Evolutionary conservation across 2,329 filamentous ascomycete genomes (phyloP), one percentile per base, ranked within the genome.

Genomic region (Blastomyces parvus): DNA sequence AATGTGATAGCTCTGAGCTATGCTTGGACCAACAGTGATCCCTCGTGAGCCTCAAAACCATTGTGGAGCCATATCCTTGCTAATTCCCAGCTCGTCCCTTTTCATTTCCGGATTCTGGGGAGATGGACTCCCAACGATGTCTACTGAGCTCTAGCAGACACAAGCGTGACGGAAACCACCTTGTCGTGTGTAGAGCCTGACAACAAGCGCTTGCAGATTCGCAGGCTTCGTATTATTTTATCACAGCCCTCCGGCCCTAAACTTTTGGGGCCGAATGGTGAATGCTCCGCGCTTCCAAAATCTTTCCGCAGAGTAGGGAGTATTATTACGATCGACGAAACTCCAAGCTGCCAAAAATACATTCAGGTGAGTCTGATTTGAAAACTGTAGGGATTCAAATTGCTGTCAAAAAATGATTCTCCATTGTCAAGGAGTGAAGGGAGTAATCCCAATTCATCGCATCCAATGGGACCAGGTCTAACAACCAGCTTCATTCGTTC

Each of bases 101-200:
- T 46, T 46, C 25, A 59, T 36, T 59, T 46, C 57, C 40, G 57
- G 40, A 33, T 59, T 59, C 57, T 48, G 42, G 57, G 57, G 27
- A 46, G 38, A 14, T n/a, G n/a, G n/a, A n/a, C n/a, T n/a, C n/a
- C n/a, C n/a, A n/a, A n/a, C n/a, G n/a, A n/a, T n/a, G n/a, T n/a
- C n/a, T n/a, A 36, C 22, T 11, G 30, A 52, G 13, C 30, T 55
- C 13, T 30, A 4, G 27, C 27, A 30, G 4, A 4, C 27, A 30
- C 2, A 22, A 55, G 48, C 13, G 11, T 14, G 14, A 25, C 44
- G 7, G 19, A n/a, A 22, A n/a, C n/a, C 9, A 1, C 42, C 42
- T 46, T 46, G 42, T 22, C 3, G 36, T 36, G 8, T 36, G 36
- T 13, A 44, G 19, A 44, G 19, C 19, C 19, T 46, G 44, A 46